These are phyloP conservation scores for Trichoderma erinaceum DNA, from an alignment of 495 filamentous ascomycete genomes.

Conservation along the genomic window DNA sequence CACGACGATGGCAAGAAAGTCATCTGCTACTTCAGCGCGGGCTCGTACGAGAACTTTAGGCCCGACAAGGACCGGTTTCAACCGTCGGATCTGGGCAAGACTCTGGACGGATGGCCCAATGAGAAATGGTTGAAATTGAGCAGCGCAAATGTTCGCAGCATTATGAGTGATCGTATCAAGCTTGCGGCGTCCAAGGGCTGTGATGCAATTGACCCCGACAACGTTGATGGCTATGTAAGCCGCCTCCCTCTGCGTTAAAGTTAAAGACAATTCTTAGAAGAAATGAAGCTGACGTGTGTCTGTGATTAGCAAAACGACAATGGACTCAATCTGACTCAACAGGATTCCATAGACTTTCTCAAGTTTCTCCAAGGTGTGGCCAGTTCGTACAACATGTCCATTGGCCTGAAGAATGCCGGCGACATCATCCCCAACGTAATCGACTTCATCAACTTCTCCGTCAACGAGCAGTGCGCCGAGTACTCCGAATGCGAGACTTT, in stretches of 20 bases:
- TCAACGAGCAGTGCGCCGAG: slow-evolving; percentile 68
- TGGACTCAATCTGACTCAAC: slow-evolving; percentile 49
- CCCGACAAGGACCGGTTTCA: slow-evolving; percentile 48
- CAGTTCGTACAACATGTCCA: slow-evolving; percentile 39
- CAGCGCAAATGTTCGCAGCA: slow-evolving; percentile 49
- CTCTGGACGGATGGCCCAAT: slow-evolving; percentile 55
- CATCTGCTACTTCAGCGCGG: slow-evolving; percentile 71
- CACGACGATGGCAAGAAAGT: slow-evolving; percentile 33
- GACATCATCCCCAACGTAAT: slow-evolving; percentile 53
- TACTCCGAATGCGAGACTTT: slow-evolving; percentile 49
- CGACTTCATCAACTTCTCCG: slow-evolving; percentile 54
- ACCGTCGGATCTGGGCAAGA: slow-evolving; percentile 43
- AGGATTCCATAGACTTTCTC: slow-evolving; percentile 52
- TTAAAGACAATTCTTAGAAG: neutral
- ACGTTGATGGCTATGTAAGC: slow-evolving; percentile 55
- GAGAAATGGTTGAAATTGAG: slow-evolving; percentile 62
- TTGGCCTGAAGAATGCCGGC: slow-evolving; percentile 63
- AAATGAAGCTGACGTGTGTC: neutral
- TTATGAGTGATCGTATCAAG: slow-evolving; percentile 53
- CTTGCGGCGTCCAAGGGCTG: slow-evolving; percentile 55
- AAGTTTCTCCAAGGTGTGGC: slow-evolving; percentile 53
- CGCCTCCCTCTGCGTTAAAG: neutral
- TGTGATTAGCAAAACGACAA: slow-evolving; percentile 38
- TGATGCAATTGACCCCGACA: slow-evolving; percentile 67
- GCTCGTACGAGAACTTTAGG: slow-evolving; percentile 39